Evolutionary conservation across 2,329 filamentous ascomycete species (phyloP).

Genomic region (Botrytis porri): DNA sequence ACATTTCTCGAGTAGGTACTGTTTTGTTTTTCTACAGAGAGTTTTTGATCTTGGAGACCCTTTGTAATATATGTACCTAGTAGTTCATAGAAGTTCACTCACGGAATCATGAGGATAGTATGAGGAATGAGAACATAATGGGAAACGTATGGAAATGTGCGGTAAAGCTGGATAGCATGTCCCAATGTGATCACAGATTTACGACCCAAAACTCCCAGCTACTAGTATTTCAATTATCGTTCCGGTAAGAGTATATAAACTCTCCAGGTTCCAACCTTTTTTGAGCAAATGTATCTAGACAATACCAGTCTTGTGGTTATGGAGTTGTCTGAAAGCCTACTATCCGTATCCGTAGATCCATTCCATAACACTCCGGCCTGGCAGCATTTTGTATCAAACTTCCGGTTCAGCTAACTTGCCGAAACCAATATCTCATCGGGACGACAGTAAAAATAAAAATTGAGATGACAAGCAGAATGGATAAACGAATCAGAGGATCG

Average conservation of each 20-base stretch:
- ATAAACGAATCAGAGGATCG: background rate
- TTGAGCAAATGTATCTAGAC: background rate
- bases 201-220: fast-evolving
- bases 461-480: background rate
- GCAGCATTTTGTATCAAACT: background rate
- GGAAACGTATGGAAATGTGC: fast-evolving
- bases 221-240: too few species aligned
- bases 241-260: background rate
- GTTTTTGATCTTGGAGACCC: background rate
- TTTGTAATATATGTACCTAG: too few species aligned
- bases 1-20: background rate
- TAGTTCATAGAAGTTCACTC: background rate
- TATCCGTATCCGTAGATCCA: background rate
- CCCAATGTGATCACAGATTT: fast-evolving
- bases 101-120: background rate
- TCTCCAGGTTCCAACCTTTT: background rate
- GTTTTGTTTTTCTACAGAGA: background rate
- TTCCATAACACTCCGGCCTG: background rate
- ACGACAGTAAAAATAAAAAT: background rate
- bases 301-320: too few species aligned
- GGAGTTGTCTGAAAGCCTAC: background rate
- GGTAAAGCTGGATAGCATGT: background rate
- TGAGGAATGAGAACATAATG: fast-evolving
- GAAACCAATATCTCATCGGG: background rate
- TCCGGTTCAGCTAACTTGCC: background rate